Conservation (phyloP, 2,329 filamentous ascomycete genomes). For the Waltergamsia citrina region DNA sequence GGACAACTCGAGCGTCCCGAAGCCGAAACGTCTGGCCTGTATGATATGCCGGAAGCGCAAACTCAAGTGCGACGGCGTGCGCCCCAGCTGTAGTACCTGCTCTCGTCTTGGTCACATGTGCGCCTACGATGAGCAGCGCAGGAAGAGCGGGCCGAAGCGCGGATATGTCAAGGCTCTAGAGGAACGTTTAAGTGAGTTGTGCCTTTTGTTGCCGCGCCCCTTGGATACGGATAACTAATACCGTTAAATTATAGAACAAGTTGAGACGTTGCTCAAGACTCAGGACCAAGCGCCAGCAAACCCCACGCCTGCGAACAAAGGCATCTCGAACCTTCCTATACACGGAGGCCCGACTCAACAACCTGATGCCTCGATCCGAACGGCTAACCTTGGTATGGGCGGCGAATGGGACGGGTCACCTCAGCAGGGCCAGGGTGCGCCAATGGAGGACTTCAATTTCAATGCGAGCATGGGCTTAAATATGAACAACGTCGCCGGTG, state of each 20-base stretch:
- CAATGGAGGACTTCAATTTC: constrained; percentile 51
- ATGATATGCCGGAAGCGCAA: constrained; percentile 91
- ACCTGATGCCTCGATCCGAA: not conserved
- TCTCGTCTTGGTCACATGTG: constrained; percentile 78
- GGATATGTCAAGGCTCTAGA: constrained; percentile 93
- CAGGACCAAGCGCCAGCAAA: constrained; percentile 40
- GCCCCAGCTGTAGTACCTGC: constrained; percentile 83
- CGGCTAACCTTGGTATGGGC: not conserved
- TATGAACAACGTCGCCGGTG: constrained; percentile 39
- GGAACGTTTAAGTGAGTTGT: constrained; percentile 70
- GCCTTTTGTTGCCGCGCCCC: too few species aligned
- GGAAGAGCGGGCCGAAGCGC: constrained; percentile 89
- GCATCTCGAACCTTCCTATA: constrained; percentile 14
- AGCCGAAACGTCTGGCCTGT: constrained; percentile 89
- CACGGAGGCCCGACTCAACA: constrained; percentile 8
- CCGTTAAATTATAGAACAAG: constrained; percentile 65
- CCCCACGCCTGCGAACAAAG: constrained; percentile 11
- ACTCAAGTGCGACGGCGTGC: constrained; percentile 76
- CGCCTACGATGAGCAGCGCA: constrained; percentile 83
- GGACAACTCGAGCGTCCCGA: constrained; percentile 53
- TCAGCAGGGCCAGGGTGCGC: constrained; percentile 20
- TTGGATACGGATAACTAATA: not conserved
- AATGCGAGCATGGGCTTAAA: constrained; percentile 36
- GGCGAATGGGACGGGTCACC: constrained; percentile 43
- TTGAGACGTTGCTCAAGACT: constrained; percentile 81